A percentile compares a stretch with the other conserved stretches of the same genome.
Evolutionary conservation across 371 early-diverging fungal genomes (phyloP).

Genomic region (Zychaea mexicana): DNA sequence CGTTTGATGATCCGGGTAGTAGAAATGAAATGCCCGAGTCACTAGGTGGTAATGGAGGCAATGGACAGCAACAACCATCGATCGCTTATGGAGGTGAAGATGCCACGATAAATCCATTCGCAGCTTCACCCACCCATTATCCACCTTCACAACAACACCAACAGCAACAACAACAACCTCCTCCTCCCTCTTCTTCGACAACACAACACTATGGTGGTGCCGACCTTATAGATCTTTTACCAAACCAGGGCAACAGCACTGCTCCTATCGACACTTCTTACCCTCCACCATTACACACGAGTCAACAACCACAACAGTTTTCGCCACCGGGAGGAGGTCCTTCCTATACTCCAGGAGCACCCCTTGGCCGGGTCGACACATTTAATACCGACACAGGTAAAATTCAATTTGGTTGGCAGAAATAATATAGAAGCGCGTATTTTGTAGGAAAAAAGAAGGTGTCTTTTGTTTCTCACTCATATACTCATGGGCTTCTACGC

Average conservation of each 20-base stretch:
- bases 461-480: not conserved
- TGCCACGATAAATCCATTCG: slow-evolving; percentile 17
- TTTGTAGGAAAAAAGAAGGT: too few species aligned
- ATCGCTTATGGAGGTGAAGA: slow-evolving; percentile 17
- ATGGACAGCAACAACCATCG: slow-evolving; percentile 6
- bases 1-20: slow-evolving; percentile 25
- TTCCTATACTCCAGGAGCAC: slow-evolving; percentile 3
- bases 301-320: not conserved
- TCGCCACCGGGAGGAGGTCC: not conserved
- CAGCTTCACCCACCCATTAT: slow-evolving; percentile 2
- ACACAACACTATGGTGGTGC: not conserved
- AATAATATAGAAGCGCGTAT: too few species aligned
- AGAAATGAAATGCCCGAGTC: slow-evolving; percentile 14
- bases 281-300: slow-evolving; percentile 14
- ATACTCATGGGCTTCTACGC: too few species aligned
- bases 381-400: slow-evolving; percentile 27
- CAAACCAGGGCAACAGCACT: slow-evolving; percentile 10
- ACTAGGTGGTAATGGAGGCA: not conserved
- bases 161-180: slow-evolving; percentile 6
- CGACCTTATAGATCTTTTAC: slow-evolving; percentile 28
- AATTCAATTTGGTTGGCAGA: too few species aligned
- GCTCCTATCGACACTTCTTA: slow-evolving; percentile 2
- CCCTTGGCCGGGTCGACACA: slow-evolving; percentile 20
- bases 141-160: slow-evolving; percentile 3
- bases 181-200: too few species aligned